Percentiles rank a stretch among this genome's conserved stretches.
Evolutionary conservation across 495 filamentous ascomycete genomes (phyloP).

Genomic region (Trichoderma parareesei): DNA sequence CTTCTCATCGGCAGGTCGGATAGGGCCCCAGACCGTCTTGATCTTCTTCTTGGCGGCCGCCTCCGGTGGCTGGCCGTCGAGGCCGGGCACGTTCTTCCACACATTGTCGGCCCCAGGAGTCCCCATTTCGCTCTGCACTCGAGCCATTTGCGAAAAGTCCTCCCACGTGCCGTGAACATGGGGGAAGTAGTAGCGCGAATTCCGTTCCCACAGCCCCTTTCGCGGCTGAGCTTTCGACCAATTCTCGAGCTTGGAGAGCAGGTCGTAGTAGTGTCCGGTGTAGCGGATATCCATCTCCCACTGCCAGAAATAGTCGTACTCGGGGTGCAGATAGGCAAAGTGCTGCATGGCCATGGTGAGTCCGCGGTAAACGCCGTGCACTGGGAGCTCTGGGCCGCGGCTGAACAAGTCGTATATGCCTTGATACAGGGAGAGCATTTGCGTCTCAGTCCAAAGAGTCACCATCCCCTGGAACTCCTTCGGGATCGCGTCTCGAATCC

Average conservation of each 20-base stretch:
- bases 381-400: conserved; percentile 56
- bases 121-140: conserved; percentile 78
- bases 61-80: conserved; percentile 22
- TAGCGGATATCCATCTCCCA: conserved; percentile 98
- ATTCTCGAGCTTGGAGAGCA: conserved; percentile 62
- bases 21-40: conserved; percentile 78
- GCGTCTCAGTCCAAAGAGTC: conserved; percentile 83
- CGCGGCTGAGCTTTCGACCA: conserved; percentile 83
- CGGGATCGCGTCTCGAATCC: conserved; percentile 64
- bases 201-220: conserved; percentile 91
- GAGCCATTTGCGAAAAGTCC: conserved; percentile 87
- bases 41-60: conserved; percentile 48
- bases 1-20: conserved; percentile 51
- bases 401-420: conserved; percentile 66
- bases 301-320: conserved; percentile 96
- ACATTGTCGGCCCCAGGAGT: conserved; percentile 66
- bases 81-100: conserved; percentile 44
- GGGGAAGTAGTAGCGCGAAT: conserved; percentile 84
- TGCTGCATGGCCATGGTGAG: conserved; percentile 91
- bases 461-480: conserved; percentile 82
- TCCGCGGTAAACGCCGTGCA: conserved; percentile 86
- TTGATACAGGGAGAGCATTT: conserved; percentile 84
- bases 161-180: conserved; percentile 83
- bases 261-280: conserved; percentile 91
- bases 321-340: conserved; percentile 81